phyloP scores from a whole-genome alignment of 1,139 yeast species.

The Geotrichum siamense region DNA sequence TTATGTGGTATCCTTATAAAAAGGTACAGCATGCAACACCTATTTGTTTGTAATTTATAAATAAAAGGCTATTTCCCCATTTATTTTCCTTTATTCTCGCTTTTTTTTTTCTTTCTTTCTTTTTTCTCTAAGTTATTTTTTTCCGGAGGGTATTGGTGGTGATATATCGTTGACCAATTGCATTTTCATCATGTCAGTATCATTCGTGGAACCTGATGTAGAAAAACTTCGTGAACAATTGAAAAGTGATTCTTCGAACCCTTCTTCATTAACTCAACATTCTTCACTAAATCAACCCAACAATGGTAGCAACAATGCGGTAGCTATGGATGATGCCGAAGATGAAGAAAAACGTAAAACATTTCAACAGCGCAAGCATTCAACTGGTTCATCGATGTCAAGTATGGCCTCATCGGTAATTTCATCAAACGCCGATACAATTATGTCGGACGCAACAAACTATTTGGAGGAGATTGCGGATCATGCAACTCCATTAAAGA shows the following conservation, averaged over 20 bases:
- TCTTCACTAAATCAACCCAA: not conserved
- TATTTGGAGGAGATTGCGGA: conserved; percentile 1
- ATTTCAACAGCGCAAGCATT: not conserved
- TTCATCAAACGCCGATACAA: not conserved
- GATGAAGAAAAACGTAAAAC: not conserved
- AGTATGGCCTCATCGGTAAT: not conserved
- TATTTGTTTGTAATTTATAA: no score
- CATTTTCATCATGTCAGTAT: conserved; percentile 17
- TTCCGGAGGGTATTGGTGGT: no score
- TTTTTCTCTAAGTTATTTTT: not conserved
- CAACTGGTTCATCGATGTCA: not conserved
- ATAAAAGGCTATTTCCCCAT: no score
- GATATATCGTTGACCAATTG: no score
- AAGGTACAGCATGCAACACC: no score
- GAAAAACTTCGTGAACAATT: conserved; percentile 7
- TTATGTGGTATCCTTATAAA: no score
- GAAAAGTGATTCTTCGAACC: not conserved
- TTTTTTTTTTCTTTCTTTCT: no score
- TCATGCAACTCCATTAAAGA: not conserved
- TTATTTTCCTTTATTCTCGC: no score
- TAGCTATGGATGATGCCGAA: not conserved
- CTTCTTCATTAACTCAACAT: not conserved
- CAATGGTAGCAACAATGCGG: not conserved
- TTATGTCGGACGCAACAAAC: not conserved
- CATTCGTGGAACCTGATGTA: conserved; percentile 15